Evolutionary conservation across 2,329 filamentous ascomycete genomes (phyloP).

Genomic region (Parafenestella ontariensis): DNA sequence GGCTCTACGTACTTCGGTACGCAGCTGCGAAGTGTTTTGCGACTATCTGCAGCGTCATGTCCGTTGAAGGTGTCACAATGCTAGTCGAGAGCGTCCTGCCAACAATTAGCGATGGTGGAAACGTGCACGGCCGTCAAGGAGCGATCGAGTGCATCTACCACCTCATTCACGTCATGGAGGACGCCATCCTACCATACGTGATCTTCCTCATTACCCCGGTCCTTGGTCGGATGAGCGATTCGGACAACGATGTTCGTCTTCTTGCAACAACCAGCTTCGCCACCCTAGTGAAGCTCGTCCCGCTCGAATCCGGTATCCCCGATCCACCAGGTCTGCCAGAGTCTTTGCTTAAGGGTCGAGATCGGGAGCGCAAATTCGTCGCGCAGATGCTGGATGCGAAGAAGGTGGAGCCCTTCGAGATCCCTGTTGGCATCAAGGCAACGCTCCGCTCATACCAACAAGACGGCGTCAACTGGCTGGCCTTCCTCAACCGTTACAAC

Average conservation of each 20-base stretch:
- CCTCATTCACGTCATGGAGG: constrained; percentile 97
- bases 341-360: constrained; percentile 85
- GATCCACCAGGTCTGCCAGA: constrained; percentile 93
- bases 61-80: constrained; percentile 93
- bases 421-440: constrained; percentile 96
- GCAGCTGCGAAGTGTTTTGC: constrained; percentile 97
- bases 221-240: constrained; percentile 96
- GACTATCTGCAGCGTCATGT: constrained; percentile 95
- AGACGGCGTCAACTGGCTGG: constrained; percentile 97
- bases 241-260: constrained; percentile 91
- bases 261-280: constrained; percentile 97
- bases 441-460: constrained; percentile 97
- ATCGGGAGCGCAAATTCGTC: constrained; percentile 95
- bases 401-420: constrained; percentile 92
- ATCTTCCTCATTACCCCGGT: constrained; percentile 99
- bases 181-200: constrained; percentile 93
- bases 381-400: constrained; percentile 94
- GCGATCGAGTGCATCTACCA: constrained; percentile 96
- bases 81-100: constrained; percentile 92
- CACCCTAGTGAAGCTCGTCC: constrained; percentile 94
- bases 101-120: constrained; percentile 87
- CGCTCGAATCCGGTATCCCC: constrained; percentile 94
- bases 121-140: constrained; percentile 88
- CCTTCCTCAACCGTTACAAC: constrained; percentile 97
- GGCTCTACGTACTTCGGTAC: constrained; percentile 91